These are phyloP conservation scores for Tuber aestivum DNA, from an alignment of 495 filamentous ascomycete genomes.

Conservation along the genomic window DNA sequence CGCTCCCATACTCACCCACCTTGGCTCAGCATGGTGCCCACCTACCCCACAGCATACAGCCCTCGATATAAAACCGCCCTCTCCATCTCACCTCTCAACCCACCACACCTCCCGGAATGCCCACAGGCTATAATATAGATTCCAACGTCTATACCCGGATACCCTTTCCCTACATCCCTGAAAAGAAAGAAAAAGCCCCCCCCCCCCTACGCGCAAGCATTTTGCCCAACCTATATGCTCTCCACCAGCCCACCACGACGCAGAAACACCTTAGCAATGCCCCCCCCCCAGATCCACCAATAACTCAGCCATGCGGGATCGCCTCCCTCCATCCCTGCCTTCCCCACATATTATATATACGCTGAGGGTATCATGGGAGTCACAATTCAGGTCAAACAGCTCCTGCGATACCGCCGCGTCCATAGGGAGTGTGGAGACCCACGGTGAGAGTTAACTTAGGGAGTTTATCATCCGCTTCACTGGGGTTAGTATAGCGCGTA, in stretches of 20 bases:
- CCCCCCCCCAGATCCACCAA: not conserved
- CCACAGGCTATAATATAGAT: not conserved
- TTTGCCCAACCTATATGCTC: no score
- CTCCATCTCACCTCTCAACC: not conserved
- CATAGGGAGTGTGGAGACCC: not conserved
- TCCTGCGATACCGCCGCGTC: not conserved
- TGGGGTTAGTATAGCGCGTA: no score
- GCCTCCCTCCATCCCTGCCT: not conserved
- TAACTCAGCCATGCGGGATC: not conserved
- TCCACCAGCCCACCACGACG: not conserved
- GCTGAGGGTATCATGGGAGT: not conserved
- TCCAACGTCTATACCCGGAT: not conserved
- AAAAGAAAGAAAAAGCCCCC: not conserved
- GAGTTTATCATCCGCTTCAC: not conserved
- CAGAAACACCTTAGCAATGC: not conserved
- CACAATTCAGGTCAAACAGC: not conserved
- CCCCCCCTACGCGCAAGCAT: not conserved
- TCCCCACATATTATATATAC: no score
- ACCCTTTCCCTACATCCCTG: not conserved
- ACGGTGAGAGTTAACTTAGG: not conserved
- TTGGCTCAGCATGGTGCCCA: not conserved
- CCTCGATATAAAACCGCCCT: not conserved
- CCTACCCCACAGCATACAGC: not conserved
- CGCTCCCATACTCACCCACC: not conserved
- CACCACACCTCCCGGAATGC: not conserved